A percentile compares a stretch with the other conserved stretches of the same genome.
Conservation (phyloP, 176 grass and related monocot genomes). For the Rhynchospora tenuis region DNA sequence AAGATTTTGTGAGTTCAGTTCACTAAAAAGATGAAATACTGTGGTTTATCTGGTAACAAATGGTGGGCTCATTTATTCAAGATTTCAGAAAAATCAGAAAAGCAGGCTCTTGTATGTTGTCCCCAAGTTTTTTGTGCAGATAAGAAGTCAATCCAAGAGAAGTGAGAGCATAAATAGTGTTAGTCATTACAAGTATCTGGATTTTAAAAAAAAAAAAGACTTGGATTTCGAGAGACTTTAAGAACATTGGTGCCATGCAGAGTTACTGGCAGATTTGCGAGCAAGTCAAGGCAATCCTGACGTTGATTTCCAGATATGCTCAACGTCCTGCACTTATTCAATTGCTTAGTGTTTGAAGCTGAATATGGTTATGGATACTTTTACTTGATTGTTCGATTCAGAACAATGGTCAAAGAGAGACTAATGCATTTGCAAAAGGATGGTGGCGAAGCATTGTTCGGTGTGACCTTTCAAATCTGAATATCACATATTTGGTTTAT, state of each 20-base stretch:
- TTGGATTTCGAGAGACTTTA: not conserved
- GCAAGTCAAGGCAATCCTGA: not conserved
- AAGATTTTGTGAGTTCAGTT: too few species aligned
- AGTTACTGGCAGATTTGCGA: not conserved
- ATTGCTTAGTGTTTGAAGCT: not conserved
- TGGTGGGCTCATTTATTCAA: constrained; percentile 30
- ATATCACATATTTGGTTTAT: too few species aligned
- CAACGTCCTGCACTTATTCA: not conserved
- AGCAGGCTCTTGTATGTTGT: constrained; percentile 24
- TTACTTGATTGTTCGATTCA: not conserved
- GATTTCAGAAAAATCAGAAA: constrained; percentile 24
- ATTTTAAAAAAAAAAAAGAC: not conserved
- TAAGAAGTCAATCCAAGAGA: constrained; percentile 27
- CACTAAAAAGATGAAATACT: constrained; percentile 20
- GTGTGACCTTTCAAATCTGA: not conserved
- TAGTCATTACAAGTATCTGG: not conserved
- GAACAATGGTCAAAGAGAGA: not conserved
- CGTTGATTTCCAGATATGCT: not conserved
- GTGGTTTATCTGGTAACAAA: constrained; percentile 25
- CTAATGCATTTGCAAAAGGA: not conserved
- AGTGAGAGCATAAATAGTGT: constrained; percentile 11
- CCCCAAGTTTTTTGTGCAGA: constrained; percentile 24
- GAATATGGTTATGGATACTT: not conserved
- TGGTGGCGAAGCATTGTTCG: too few species aligned
- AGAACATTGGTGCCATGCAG: not conserved